A percentile compares a stretch with the other conserved stretches of the same genome.
Evolutionary conservation across 768 basidiomycete genomes (phyloP).

Genomic region (Suillus hirtellus): DNA sequence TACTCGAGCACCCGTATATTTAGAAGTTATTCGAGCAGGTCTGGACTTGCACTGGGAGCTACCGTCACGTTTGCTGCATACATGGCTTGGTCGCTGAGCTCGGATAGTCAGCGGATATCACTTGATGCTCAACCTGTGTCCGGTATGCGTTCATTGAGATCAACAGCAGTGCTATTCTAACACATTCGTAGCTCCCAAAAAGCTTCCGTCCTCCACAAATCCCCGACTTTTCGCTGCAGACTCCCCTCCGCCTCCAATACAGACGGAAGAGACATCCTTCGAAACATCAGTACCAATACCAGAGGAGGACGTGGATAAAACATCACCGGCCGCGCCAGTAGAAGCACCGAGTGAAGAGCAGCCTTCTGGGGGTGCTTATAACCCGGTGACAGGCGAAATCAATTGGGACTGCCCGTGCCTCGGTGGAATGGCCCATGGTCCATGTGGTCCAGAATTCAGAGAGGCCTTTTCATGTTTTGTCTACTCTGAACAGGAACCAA

Average conservation of each 20-base stretch:
- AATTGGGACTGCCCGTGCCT: conserved; percentile 99
- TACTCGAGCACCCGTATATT: conserved; percentile 22
- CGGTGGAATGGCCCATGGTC: conserved; percentile 98
- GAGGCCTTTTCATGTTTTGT: conserved; percentile 98
- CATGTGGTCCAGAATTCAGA: conserved; percentile 90
- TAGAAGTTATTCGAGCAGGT: conserved; percentile 28
- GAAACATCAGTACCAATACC: conserved; percentile 10
- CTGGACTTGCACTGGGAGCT: conserved; percentile 41
- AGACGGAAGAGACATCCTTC: conserved; percentile 22
- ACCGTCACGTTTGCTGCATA: conserved; percentile 48
- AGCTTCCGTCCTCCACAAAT: conserved; percentile 10
- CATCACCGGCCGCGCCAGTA: conserved; percentile 9
- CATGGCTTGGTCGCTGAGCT: conserved; percentile 48
- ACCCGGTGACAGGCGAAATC: conserved; percentile 97
- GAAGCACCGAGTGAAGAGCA: conserved; percentile 25
- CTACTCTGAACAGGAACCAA: conserved; percentile 90
- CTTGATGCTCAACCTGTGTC: conserved; percentile 43
- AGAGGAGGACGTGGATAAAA: conserved; percentile 14
- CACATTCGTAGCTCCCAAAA: conserved; percentile 22
- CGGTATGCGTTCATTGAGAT: conserved; percentile 22
- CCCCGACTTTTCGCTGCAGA: conserved; percentile 20
- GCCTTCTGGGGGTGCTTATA: conserved; percentile 63
- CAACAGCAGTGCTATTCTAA: neutral
- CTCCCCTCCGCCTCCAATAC: conserved; percentile 20
- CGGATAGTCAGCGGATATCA: conserved; percentile 43